Base-by-base conservation (phyloP, 2,329 filamentous ascomycete species). In the Xylaria sp. region DNA sequence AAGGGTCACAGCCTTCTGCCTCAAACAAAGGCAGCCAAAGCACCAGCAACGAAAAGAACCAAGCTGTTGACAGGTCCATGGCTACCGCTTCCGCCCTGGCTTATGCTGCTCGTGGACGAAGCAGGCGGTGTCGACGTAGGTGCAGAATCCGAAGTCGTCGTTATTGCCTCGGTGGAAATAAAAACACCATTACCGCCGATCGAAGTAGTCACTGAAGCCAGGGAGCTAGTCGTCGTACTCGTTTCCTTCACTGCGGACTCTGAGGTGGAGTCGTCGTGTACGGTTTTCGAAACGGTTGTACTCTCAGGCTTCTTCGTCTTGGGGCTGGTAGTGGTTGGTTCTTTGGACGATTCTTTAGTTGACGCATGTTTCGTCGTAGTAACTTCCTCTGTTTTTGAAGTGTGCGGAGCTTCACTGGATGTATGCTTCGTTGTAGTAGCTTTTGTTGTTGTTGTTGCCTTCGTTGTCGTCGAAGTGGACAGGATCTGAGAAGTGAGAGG, bases 401-500 rank as follows among this genome's bases (percentile, higher is more conserved):
- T 63, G 12, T 57, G 20, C 15, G 61, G 54, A 10, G 50, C 34
- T 46, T 51, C 65, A 54, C 66, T 62, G 28, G 69, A 62, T 10
- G 68, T 61, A 8, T 48, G 28, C 54, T 52, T 70, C 6, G 66
- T 68, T 20, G 72, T 66, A 1, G 73, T 67, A 13, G 71, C 55
- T 6, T 67, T 57, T 15, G 68, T 54, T 8, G 57, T 54, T 8
- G 57, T 28, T 28, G 2, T 28, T 28, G 28, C 23, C 23, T 1
- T 28, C 28, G 28, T 69, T 6, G 69, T 46, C 34, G 67, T 71
- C 12, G 74, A 55, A 12, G 78, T 79, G 10, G 81, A 78, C 55
- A 80, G 76, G 64, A 83, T 77, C 70, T 85, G 81, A 59, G 82
- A 82, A 60, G 82, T 79, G 64, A 90, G 84, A 52, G 79, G 79